These are phyloP conservation scores for Noccaea caerulescens DNA, from an alignment of 345 rosid genomes.

Conservation along the genomic window DNA sequence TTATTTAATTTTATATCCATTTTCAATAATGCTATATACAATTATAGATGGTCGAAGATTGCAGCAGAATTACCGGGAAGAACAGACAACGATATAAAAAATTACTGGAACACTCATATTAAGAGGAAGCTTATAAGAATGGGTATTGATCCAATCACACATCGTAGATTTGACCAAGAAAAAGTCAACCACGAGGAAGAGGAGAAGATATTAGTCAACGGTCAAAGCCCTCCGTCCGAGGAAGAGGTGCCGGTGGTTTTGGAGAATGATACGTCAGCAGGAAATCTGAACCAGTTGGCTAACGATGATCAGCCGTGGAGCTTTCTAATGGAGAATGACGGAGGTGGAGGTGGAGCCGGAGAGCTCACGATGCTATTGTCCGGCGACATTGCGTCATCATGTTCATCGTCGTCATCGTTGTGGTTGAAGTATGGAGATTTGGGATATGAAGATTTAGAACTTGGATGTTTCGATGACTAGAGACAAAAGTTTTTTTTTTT, in stretches of 20 bases:
- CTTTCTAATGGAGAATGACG: slow-evolving; percentile 43
- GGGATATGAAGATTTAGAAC: slow-evolving; percentile 51
- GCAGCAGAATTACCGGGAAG: slow-evolving; percentile 80
- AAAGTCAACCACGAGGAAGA: slow-evolving; percentile 29
- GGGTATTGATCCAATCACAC: slow-evolving; percentile 82
- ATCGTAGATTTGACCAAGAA: slow-evolving; percentile 35
- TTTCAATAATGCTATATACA: background rate
- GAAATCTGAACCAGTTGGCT: slow-evolving; percentile 17
- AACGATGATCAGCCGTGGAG: slow-evolving; percentile 55
- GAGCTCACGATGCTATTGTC: slow-evolving; percentile 51
- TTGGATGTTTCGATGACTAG: slow-evolving; percentile 50
- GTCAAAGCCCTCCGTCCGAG: background rate
- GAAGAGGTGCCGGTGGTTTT: slow-evolving; percentile 7
- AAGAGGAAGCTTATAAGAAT: slow-evolving; percentile 76
- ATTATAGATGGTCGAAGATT: slow-evolving; percentile 76
- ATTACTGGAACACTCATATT: slow-evolving; percentile 84
- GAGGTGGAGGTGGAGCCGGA: slow-evolving; percentile 29
- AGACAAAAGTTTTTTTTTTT: background rate
- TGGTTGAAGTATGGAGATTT: slow-evolving; percentile 48
- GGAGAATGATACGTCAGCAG: slow-evolving; percentile 12
- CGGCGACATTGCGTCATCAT: slow-evolving; percentile 40
- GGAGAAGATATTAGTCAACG: slow-evolving; percentile 11
- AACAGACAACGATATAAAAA: slow-evolving; percentile 87
- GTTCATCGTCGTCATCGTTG: slow-evolving; percentile 50
- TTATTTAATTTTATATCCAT: background rate